Evolutionary conservation across 805 yeast species (phyloP).

Genomic region (Lipomyces anomalus): DNA sequence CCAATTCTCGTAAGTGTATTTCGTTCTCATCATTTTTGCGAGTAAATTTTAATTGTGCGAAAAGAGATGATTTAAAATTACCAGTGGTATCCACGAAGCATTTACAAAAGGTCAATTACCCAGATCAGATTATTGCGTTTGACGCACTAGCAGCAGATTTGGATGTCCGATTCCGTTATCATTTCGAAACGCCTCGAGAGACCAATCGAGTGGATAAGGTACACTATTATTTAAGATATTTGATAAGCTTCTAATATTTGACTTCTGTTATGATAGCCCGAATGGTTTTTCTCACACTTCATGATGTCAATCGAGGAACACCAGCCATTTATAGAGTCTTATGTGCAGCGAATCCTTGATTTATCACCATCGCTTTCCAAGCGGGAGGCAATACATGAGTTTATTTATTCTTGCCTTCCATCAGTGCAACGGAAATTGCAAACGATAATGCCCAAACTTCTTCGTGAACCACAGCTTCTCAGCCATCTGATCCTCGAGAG

Average conservation of each 20-base stretch:
- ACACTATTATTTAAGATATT: background rate
- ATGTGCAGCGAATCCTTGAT: conserved; percentile 25
- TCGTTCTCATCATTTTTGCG: background rate
- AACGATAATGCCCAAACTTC: conserved; percentile 27
- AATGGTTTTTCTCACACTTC: conserved; percentile 56
- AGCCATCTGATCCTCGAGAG: conserved; percentile 57
- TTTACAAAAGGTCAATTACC: background rate
- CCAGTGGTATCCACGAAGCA: background rate
- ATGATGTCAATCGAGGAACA: conserved; percentile 32
- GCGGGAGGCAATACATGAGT: conserved; percentile 35
- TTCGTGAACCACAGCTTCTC: conserved; percentile 42
- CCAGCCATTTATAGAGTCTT: conserved; percentile 26
- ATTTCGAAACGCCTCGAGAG: conserved; percentile 51
- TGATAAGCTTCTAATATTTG: background rate
- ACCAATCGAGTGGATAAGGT: conserved; percentile 55
- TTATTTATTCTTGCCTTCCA: conserved; percentile 44
- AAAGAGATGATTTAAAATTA: background rate
- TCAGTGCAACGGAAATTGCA: conserved; percentile 44
- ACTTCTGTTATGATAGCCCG: conserved; percentile 41
- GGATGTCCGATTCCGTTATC: conserved; percentile 49
- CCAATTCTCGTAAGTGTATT: conserved; percentile 12
- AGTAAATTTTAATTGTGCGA: too few relatives aligned
- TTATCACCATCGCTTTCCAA: conserved; percentile 16
- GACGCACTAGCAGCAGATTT: conserved; percentile 44
- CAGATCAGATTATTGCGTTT: conserved; percentile 31